Base-by-base conservation (phyloP, 352 stramenopile species). In the Globisporangium apiculatum region DNA sequence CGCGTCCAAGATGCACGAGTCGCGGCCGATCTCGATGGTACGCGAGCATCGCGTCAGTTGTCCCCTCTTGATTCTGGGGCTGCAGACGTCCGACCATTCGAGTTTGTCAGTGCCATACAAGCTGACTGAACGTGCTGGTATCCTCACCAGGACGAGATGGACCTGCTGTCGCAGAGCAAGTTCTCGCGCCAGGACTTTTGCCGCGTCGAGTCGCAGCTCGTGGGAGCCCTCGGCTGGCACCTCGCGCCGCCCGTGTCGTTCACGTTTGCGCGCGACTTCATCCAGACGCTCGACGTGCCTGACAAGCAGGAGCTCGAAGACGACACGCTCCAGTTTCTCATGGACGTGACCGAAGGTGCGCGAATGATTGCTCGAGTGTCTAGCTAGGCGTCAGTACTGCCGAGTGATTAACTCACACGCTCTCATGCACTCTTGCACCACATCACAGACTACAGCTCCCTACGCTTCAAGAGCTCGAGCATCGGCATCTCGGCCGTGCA, bases 1-100 rank as follows among this genome's bases (percentile, higher is more conserved):
- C 42, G 61, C 73, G 17, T 82, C 73, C 53, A 82, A 82, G 64
- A 76, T 82, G 65, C 73, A 82, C 53, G 73, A 82, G 60, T 62
- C 66, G 35, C 71, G 73, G 47, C 73, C 73, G 42, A 82, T 82
- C 42, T 68, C 70, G 10, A 79, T 82, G 70, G 71, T 75, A 41
- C 48, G 56, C 18, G 24, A 6, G 7, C 35, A 4, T 17, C 18
- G 35, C 53, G 51, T 17, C 35, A 15, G 11, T 8, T 51, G 46
- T 40, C 12, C 7, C 3, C 6, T 15, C 15, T 18, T 57, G 12
- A 1, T 31, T 31, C 24, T 31, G 24, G 24, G 24, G 24, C 24
- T 31, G 24, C 24, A 31, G 24, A 31, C 1, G 24, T 31, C 24
- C 24, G 24, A 31, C 24, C 24, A 31, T 31, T 31, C 24, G 24